A percentile compares a stretch with the other conserved stretches of the same genome.
Conservation (phyloP, 169 alveolate genomes). For the Sarcocystis neurona region DNA sequence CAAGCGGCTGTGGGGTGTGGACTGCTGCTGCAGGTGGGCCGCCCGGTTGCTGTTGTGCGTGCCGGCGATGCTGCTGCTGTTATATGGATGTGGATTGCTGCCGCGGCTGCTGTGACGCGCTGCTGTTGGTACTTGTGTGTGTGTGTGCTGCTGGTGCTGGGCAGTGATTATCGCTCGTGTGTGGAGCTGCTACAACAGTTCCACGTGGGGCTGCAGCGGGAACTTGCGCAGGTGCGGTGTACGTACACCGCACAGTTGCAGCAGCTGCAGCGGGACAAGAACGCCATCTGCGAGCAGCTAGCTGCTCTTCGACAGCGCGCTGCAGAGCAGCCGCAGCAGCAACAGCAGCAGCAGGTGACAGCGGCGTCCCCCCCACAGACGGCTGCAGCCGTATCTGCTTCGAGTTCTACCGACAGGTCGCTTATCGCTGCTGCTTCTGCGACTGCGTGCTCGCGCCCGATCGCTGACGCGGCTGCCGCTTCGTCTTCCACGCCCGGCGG, state of each 20-base stretch:
- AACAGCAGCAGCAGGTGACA: not conserved
- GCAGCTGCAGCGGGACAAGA: not conserved
- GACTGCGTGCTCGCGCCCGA: no score
- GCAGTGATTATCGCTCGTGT: conserved; percentile 23
- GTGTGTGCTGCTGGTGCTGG: no score
- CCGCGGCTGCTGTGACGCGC: no score
- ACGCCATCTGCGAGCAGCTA: not conserved
- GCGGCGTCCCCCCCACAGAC: not conserved
- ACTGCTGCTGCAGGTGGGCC: no score
- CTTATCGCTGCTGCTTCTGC: no score
- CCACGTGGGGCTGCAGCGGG: conserved; percentile 11
- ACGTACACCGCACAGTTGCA: conserved; percentile 11
- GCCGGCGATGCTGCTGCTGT: no score
- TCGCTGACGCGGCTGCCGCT: no score
- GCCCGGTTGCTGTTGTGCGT: no score
- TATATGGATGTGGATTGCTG: no score
- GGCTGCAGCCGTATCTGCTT: conserved; percentile 3
- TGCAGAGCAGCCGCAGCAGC: not conserved
- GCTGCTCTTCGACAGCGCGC: not conserved
- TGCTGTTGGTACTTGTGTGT: not conserved
- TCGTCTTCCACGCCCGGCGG: no score
- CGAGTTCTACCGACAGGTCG: no score
- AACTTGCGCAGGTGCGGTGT: conserved; percentile 10
- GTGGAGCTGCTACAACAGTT: conserved; percentile 4
- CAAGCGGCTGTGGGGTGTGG: no score